Conservation (phyloP, 768 basidiomycete species). For the Rickenella mellea region DNA sequence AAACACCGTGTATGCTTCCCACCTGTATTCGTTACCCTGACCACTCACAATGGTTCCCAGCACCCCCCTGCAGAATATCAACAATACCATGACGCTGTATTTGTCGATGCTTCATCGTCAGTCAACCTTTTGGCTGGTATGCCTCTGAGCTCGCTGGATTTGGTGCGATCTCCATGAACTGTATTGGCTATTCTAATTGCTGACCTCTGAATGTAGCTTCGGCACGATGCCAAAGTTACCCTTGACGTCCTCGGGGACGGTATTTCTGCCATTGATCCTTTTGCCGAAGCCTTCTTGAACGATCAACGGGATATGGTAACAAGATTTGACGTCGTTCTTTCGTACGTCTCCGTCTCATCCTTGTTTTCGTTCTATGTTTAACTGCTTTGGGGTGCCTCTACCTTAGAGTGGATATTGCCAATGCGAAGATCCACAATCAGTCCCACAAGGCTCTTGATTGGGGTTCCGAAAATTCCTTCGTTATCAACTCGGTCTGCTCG, state of each 20-base stretch:
- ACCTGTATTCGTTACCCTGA: conserved; percentile 2
- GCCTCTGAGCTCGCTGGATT: conserved; percentile 65
- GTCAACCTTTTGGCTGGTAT: conserved; percentile 73
- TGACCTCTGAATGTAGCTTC: conserved; percentile 38
- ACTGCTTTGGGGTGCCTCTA: too few relatives aligned
- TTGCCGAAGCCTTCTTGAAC: conserved; percentile 62
- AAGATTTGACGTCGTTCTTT: conserved; percentile 66
- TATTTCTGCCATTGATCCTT: conserved; percentile 45
- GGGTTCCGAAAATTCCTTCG: conserved; percentile 48
- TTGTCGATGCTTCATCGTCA: conserved; percentile 71
- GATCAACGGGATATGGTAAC: conserved; percentile 55
- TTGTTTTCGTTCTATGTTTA: neutral
- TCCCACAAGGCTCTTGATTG: conserved; percentile 45
- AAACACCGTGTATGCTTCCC: conserved; percentile 38
- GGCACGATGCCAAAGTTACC: conserved; percentile 66
- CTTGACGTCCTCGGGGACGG: conserved; percentile 50
- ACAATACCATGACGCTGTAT: conserved; percentile 40
- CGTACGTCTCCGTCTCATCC: conserved; percentile 27
- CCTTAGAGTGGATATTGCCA: conserved; percentile 46
- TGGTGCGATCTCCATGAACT: conserved; percentile 36
- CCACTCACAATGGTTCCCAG: conserved; percentile 24
- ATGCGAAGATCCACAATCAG: conserved; percentile 31
- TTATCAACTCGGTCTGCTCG: conserved; percentile 42
- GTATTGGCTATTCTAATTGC: neutral
- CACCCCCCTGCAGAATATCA: conserved; percentile 50